phyloP scores from a whole-genome alignment of 371 early-diverging fungal species.

The Rhizopus arrhizus region DNA sequence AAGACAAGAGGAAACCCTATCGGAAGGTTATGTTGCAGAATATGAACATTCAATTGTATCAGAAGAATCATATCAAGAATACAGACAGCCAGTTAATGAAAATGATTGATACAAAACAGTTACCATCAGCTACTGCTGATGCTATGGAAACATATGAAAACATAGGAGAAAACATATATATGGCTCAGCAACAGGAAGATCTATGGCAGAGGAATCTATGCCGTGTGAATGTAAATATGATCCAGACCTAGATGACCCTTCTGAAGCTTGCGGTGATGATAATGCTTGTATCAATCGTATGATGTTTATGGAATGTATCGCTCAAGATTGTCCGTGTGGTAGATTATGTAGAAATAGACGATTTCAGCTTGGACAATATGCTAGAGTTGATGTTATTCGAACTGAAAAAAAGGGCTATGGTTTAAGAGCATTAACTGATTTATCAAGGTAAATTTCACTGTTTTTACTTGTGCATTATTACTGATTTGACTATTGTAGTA shows the following conservation, averaged over 20 bases:
- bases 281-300: slow-evolving; percentile 87
- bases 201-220: slow-evolving; percentile 72
- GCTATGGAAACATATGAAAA: slow-evolving; percentile 57
- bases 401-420: slow-evolving; percentile 92
- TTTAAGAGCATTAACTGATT: slow-evolving; percentile 65
- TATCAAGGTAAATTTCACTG: slow-evolving; percentile 55
- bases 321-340: slow-evolving; percentile 85
- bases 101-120: slow-evolving; percentile 8
- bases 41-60: not conserved
- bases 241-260: slow-evolving; percentile 42
- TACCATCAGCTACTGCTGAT: slow-evolving; percentile 43
- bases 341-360: slow-evolving; percentile 86
- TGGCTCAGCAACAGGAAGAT: slow-evolving; percentile 69
- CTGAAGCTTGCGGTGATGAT: slow-evolving; percentile 81
- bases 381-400: slow-evolving; percentile 79
- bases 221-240: slow-evolving; percentile 79
- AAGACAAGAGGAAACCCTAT: not conserved
- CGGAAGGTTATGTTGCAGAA: not conserved
- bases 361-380: slow-evolving; percentile 80
- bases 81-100: not conserved
- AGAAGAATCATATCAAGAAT: not conserved
- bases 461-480: not conserved
- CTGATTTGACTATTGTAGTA: slow-evolving; percentile 18
- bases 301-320: slow-evolving; percentile 88
- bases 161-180: slow-evolving; percentile 68